Evolutionary conservation across 441 rosid species (phyloP).

Genomic region (Gossypium laxum): DNA sequence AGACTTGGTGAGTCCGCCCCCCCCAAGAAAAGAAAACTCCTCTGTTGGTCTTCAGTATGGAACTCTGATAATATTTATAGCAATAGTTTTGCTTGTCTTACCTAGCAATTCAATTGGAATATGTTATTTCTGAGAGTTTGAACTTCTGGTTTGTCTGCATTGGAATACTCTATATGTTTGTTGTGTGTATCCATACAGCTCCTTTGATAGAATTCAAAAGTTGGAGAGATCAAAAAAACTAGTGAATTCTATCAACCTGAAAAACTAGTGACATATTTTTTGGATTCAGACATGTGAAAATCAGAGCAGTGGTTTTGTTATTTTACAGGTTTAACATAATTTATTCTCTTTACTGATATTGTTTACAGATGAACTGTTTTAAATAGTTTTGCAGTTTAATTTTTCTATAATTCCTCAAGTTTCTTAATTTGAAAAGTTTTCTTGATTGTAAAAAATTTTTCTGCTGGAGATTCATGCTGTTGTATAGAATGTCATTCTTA

Average conservation of each 20-base stretch:
- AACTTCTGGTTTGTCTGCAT: neutral
- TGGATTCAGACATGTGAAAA: neutral
- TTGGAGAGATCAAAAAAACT: no score
- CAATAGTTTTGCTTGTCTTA: neutral
- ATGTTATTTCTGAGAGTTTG: neutral
- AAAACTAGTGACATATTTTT: neutral
- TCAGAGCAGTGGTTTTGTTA: neutral
- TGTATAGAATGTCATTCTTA: neutral
- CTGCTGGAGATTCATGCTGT: neutral
- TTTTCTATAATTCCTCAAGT: neutral
- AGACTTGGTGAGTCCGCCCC: conserved; percentile 53
- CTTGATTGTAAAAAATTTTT: neutral
- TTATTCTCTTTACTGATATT: neutral
- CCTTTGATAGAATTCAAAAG: neutral
- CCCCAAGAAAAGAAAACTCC: no score
- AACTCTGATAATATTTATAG: neutral
- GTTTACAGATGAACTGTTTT: neutral
- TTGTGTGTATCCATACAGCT: neutral
- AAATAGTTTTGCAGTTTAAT: neutral
- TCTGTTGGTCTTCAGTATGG: neutral
- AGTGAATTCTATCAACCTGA: neutral
- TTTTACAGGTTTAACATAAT: neutral
- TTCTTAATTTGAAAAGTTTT: neutral
- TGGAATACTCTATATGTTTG: neutral
- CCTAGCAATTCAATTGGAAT: neutral